Conservation (phyloP, 2,329 filamentous ascomycete genomes). For the Xylariaceae sp. region DNA sequence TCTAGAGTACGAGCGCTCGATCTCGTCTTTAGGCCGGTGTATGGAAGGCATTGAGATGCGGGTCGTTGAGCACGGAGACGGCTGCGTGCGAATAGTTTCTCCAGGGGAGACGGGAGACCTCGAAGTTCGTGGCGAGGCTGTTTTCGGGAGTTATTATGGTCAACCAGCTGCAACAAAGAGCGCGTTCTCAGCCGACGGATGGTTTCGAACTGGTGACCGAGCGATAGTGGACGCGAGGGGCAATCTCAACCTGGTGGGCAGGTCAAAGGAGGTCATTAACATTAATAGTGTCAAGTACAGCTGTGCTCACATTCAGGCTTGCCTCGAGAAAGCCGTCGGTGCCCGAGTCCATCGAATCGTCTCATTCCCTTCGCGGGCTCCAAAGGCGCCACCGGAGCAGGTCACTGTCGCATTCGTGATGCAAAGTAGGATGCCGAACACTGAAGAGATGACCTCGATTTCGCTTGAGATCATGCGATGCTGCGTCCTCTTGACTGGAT, state of each 20-base stretch:
- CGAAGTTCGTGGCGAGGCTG: neutral
- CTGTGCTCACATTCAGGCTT: constrained; percentile 6
- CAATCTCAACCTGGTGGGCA: neutral
- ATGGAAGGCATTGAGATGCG: constrained; percentile 30
- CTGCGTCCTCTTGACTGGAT: neutral
- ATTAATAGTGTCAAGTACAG: neutral
- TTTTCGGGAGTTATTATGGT: neutral
- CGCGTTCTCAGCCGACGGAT: neutral
- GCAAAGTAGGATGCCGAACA: neutral
- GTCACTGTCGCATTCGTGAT: constrained; percentile 1
- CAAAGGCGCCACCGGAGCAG: constrained; percentile 1
- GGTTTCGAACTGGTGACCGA: neutral
- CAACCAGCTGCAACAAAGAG: neutral
- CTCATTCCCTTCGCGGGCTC: neutral
- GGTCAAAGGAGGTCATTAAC: neutral
- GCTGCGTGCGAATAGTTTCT: neutral
- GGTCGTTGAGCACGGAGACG: neutral
- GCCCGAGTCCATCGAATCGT: neutral
- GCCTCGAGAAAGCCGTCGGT: neutral
- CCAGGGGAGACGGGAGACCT: neutral
- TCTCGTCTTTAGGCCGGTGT: constrained; percentile 34
- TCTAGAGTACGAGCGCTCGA: constrained; percentile 15
- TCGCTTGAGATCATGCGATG: neutral
- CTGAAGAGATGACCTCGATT: neutral
- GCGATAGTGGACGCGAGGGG: neutral